Conservation (phyloP, 1,284 basidiomycete species). For the Cryptococcus amylolentus region DNA sequence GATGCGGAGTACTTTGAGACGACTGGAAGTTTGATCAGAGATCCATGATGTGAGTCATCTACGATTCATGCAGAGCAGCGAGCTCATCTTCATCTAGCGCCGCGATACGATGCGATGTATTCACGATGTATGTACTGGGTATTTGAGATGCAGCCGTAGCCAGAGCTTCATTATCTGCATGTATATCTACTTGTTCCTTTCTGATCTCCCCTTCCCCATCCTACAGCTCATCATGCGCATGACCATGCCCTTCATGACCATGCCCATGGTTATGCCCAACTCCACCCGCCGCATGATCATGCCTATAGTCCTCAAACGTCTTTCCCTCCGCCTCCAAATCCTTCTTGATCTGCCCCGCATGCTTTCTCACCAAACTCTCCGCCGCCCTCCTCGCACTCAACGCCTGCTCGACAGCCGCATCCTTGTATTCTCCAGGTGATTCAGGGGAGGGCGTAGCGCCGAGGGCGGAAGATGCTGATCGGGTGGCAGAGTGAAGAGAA, state of each 20-base stretch:
- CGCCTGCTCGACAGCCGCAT: constrained; percentile 5
- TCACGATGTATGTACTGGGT: no score
- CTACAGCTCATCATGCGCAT: constrained; percentile 8
- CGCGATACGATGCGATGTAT: no score
- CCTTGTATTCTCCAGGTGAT: constrained; percentile 13
- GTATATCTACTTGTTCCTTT: neutral
- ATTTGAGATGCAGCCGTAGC: no score
- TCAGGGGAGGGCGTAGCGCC: constrained; percentile 23
- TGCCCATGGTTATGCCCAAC: constrained; percentile 12
- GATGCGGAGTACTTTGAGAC: neutral
- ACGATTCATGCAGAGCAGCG: neutral
- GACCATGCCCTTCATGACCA: constrained; percentile 4
- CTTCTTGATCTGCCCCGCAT: constrained; percentile 12
- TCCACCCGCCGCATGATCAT: neutral
- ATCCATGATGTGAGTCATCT: neutral
- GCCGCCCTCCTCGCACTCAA: constrained; percentile 12
- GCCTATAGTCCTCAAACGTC: constrained; percentile 7
- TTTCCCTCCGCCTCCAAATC: constrained; percentile 12
- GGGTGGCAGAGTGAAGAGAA: constrained; percentile 17
- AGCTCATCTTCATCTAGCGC: no score
- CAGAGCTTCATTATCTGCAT: no score
- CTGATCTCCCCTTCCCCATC: neutral
- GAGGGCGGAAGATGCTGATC: constrained; percentile 10
- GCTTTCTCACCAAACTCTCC: constrained; percentile 11
- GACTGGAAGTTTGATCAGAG: neutral